These are phyloP conservation scores for Coemansia javaensis DNA, from an alignment of 192 early-diverging fungal species.

Conservation along the genomic window DNA sequence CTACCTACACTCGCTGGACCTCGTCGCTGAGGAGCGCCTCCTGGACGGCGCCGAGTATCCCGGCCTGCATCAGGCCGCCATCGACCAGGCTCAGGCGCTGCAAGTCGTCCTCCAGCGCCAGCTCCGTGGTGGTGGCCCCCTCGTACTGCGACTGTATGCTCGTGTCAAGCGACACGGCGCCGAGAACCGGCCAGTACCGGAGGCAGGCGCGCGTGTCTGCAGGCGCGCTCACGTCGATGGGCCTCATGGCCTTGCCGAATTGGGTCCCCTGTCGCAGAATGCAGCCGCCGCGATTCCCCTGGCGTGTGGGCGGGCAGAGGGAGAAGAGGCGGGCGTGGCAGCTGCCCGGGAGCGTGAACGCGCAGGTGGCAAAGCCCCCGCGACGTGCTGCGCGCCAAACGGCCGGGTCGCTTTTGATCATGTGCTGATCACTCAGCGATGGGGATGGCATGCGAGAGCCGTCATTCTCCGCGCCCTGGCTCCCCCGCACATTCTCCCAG, in stretches of 20 bases:
- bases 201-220: constrained; percentile 38
- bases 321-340: too few relatives aligned
- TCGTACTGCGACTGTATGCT: constrained; percentile 22
- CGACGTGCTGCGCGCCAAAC: too few relatives aligned
- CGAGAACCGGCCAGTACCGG: constrained; percentile 34
- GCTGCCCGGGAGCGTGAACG: too few relatives aligned
- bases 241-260: constrained; percentile 14
- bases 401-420: too few relatives aligned
- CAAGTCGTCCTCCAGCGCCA: constrained; percentile 22
- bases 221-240: constrained; percentile 22
- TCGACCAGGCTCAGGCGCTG: constrained; percentile 12
- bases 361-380: too few relatives aligned
- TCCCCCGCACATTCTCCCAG: too few relatives aligned
- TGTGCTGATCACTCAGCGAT: too few relatives aligned
- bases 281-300: too few relatives aligned
- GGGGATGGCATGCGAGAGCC: too few relatives aligned
- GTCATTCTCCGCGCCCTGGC: too few relatives aligned
- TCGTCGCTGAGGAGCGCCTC: constrained; percentile 21
- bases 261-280: too few relatives aligned
- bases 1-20: constrained; percentile 29
- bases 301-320: too few relatives aligned
- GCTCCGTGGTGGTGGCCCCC: constrained; percentile 6
- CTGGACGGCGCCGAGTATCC: constrained; percentile 13
- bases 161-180: constrained; percentile 18
- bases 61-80: neutral